phyloP scores from a whole-genome alignment of 2,329 filamentous ascomycete genomes.

The Fusarium denticulatum region DNA sequence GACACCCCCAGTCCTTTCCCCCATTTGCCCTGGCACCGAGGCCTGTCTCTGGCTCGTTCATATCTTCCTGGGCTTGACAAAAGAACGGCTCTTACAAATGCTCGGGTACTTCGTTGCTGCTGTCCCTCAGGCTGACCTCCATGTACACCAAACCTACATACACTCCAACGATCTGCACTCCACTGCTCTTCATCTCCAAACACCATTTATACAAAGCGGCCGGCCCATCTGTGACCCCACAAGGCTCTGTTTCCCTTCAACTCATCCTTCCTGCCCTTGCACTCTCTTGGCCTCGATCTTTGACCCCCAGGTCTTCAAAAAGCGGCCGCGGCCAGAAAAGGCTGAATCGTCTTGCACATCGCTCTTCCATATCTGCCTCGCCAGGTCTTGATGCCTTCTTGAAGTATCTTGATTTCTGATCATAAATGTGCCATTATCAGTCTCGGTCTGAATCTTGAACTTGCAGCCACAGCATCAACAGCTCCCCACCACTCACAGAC shows the following conservation, averaged over 20 bases:
- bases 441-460: constrained; percentile 34
- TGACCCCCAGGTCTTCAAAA: constrained; percentile 40
- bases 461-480: constrained; percentile 29
- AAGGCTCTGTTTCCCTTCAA: constrained; percentile 41
- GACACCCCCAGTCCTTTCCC: constrained; percentile 26
- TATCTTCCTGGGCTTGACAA: constrained; percentile 36
- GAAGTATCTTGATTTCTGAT: constrained; percentile 22
- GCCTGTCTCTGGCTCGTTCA: constrained; percentile 26
- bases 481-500: constrained; percentile 22
- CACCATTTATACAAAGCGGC: constrained; percentile 44
- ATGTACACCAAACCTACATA: constrained; percentile 21
- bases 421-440: constrained; percentile 42
- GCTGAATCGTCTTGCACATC: constrained; percentile 37
- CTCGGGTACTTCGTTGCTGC: constrained; percentile 27
- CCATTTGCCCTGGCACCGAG: constrained; percentile 26
- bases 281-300: constrained; percentile 28
- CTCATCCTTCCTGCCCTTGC: constrained; percentile 30
- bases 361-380: constrained; percentile 40
- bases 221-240: constrained; percentile 40
- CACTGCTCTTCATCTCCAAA: constrained; percentile 42
- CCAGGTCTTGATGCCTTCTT: constrained; percentile 27
- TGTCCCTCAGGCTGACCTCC: constrained; percentile 24
- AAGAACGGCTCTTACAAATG: constrained; percentile 36
- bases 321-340: constrained; percentile 45
- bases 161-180: constrained; percentile 42